These are phyloP conservation scores for Arthromyces matolae DNA, from an alignment of 768 basidiomycete species.

Conservation along the genomic window DNA sequence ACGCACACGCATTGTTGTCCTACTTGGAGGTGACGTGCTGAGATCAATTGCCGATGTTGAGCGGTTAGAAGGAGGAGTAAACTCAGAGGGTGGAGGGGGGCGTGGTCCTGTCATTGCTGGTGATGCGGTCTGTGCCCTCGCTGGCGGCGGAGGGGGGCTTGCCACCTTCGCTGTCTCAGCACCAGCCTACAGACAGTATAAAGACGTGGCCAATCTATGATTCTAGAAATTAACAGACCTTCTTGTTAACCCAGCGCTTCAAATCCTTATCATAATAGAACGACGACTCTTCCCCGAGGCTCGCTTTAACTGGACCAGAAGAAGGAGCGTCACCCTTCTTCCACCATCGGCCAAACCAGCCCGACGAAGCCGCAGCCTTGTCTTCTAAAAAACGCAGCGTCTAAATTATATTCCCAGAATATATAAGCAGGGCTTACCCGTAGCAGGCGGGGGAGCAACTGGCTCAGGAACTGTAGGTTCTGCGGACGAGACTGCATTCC, in stretches of 20 bases:
- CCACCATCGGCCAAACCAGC: slow-evolving; percentile 86
- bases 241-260: slow-evolving; percentile 95
- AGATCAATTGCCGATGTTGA: slow-evolving; percentile 66
- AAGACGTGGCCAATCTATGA: slow-evolving; percentile 3
- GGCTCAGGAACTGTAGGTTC: slow-evolving; percentile 3
- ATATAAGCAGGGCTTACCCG: slow-evolving; percentile 21
- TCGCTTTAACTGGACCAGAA: slow-evolving; percentile 85
- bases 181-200: slow-evolving; percentile 29
- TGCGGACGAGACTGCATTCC: slow-evolving; percentile 22
- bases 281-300: slow-evolving; percentile 82
- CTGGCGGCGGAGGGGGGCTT: slow-evolving; percentile 70
- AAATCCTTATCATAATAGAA: slow-evolving; percentile 96
- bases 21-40: slow-evolving; percentile 47
- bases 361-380: slow-evolving; percentile 23
- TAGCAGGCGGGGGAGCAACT: slow-evolving; percentile 16
- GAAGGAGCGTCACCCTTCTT: slow-evolving; percentile 58
- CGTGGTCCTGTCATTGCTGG: slow-evolving; percentile 51
- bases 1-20: slow-evolving; percentile 52
- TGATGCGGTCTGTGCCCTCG: slow-evolving; percentile 82
- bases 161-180: slow-evolving; percentile 54
- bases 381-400: slow-evolving; percentile 2
- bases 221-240: slow-evolving; percentile 41
- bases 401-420: background rate
- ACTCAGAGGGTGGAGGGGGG: slow-evolving; percentile 22
- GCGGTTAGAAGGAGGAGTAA: slow-evolving; percentile 43